These are phyloP conservation scores for Ogataea saltuana DNA, from an alignment of 805 yeast species.

Conservation along the genomic window DNA sequence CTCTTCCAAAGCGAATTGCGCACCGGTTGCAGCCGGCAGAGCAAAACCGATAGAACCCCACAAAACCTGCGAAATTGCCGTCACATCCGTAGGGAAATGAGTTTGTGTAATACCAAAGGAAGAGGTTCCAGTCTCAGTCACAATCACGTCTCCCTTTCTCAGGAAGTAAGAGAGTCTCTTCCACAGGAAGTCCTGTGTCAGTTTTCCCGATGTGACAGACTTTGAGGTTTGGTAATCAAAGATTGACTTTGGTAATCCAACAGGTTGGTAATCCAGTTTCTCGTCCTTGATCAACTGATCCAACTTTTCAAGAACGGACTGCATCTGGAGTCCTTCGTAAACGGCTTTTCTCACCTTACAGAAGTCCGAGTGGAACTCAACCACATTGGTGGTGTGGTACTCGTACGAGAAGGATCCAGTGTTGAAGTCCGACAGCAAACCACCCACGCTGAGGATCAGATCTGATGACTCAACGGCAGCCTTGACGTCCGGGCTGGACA, in stretches of 20 bases:
- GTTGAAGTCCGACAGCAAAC: conserved; percentile 83
- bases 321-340: conserved; percentile 74
- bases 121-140: conserved; percentile 76
- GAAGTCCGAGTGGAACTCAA: conserved; percentile 78
- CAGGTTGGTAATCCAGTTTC: conserved; percentile 46
- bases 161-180: conserved; percentile 62
- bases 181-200: conserved; percentile 72
- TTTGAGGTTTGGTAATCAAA: conserved; percentile 42
- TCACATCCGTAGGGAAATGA: conserved; percentile 59
- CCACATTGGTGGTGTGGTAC: conserved; percentile 70
- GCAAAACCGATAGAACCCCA: conserved; percentile 79
- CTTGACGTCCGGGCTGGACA: conserved; percentile 71
- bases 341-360: conserved; percentile 69
- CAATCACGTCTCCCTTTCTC: conserved; percentile 63
- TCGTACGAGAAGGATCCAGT: conserved; percentile 84
- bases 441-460: conserved; percentile 77
- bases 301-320: conserved; percentile 49
- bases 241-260: conserved; percentile 51
- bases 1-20: conserved; percentile 67
- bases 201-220: conserved; percentile 44
- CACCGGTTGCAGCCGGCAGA: conserved; percentile 68
- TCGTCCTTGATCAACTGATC: conserved; percentile 37
- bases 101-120: conserved; percentile 71
- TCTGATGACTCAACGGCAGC: conserved; percentile 74
- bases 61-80: conserved; percentile 71